Conservation (phyloP, 306 rosid genomes). For the Bauhinia variegata region DNA sequence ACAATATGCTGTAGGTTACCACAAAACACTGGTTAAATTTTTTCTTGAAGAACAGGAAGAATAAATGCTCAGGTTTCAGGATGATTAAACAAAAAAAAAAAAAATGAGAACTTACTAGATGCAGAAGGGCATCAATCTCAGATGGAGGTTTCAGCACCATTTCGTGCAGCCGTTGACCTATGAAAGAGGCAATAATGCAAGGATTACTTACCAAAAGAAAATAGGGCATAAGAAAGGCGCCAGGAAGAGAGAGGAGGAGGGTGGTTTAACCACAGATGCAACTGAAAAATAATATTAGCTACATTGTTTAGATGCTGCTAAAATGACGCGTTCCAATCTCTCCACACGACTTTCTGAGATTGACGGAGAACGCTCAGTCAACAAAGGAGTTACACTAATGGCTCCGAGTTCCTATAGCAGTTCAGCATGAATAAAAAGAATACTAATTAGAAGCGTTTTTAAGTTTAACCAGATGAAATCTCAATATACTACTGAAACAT, state of each 20-base stretch:
- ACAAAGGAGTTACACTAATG: constrained; percentile 78
- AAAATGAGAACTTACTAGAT: constrained; percentile 61
- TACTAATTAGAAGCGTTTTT: background rate
- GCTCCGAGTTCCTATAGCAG: constrained; percentile 88
- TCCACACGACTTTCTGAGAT: constrained; percentile 75
- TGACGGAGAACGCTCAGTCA: constrained; percentile 84
- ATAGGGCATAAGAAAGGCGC: background rate
- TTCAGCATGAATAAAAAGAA: constrained; percentile 31
- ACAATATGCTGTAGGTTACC: constrained; percentile 20
- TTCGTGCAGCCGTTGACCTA: constrained; percentile 89
- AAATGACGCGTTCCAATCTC: constrained; percentile 78
- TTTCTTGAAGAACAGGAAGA: constrained; percentile 21
- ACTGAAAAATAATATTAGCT: constrained; percentile 12
- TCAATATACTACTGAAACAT: constrained; percentile 33
- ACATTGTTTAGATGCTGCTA: constrained; percentile 97
- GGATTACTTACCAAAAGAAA: constrained; percentile 18
- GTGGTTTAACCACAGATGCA: too few species aligned
- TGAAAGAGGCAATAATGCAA: constrained; percentile 30
- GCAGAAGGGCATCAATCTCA: constrained; percentile 53
- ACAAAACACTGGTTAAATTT: constrained; percentile 15
- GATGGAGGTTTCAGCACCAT: constrained; percentile 73
- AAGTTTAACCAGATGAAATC: constrained; percentile 31
- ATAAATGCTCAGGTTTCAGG: background rate
- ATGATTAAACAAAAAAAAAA: too few species aligned
- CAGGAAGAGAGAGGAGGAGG: too few species aligned